Conservation (phyloP, 305 asterid genomes). For the Fraxinus velutina region DNA sequence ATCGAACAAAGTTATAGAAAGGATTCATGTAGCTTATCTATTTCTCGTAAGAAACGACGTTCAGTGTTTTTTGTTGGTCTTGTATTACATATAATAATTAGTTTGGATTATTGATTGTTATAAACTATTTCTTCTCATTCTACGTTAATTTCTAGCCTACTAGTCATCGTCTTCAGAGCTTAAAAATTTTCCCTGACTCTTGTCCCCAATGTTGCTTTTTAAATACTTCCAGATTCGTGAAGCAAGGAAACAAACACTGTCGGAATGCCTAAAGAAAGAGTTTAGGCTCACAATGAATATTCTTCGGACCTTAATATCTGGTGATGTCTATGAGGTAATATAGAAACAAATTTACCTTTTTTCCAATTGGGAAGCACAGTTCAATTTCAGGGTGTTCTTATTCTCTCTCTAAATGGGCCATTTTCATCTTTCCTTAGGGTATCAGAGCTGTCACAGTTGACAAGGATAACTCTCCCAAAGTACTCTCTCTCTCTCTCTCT, state of each 20-base stretch:
- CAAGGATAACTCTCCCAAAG: constrained; percentile 85
- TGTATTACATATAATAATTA: not conserved
- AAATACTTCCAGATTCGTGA: constrained; percentile 57
- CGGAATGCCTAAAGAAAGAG: constrained; percentile 77
- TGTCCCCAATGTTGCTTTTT: constrained; percentile 3
- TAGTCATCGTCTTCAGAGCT: not conserved
- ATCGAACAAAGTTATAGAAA: not conserved
- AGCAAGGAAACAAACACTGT: constrained; percentile 70
- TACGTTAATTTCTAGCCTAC: not conserved
- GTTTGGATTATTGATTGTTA: not conserved
- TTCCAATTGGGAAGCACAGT: constrained; percentile 1
- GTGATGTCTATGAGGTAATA: constrained; percentile 84
- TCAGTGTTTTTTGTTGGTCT: not conserved
- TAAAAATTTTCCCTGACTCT: not conserved
- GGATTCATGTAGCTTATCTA: not conserved
- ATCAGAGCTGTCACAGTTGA: constrained; percentile 80
- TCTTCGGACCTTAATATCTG: constrained; percentile 54
- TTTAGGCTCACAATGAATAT: constrained; percentile 74
- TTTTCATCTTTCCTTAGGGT: constrained; percentile 41
- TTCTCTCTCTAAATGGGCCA: constrained; percentile 10
- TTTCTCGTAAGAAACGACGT: not conserved
- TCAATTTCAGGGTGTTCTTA: not conserved
- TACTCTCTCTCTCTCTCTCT: constrained; percentile 29
- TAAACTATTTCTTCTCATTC: not conserved
- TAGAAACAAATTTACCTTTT: not conserved